Percentiles rank a stretch among this genome's conserved stretches.
Evolutionary conservation across 192 early-diverging fungal species (phyloP).

Genomic region (Spizellomyces sp.): DNA sequence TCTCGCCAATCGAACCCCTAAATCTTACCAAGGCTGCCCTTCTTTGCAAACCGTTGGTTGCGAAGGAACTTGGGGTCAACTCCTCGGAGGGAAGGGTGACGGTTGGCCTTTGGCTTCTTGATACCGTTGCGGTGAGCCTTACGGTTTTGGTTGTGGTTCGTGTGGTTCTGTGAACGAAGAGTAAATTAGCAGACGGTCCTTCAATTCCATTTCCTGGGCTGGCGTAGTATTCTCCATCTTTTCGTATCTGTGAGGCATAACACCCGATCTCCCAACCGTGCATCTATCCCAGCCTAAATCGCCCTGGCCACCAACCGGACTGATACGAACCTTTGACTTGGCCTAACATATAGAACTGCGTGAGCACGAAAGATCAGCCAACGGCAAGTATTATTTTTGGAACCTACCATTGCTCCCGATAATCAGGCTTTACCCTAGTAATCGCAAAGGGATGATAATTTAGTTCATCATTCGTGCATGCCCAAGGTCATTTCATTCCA

Average conservation of each 20-base stretch:
- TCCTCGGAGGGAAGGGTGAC: slow-evolving; percentile 90
- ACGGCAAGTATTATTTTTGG: not conserved
- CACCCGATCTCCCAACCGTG: not conserved
- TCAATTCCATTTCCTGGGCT: not conserved
- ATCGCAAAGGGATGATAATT: not conserved
- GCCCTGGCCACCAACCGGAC: not conserved
- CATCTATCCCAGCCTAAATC: not conserved
- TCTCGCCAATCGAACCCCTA: not conserved
- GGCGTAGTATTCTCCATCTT: not conserved
- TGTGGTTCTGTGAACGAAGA: slow-evolving; percentile 81
- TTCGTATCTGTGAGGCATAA: not conserved
- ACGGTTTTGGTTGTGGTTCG: slow-evolving; percentile 99
- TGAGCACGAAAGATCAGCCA: not conserved
- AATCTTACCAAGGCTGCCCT: slow-evolving; percentile 58
- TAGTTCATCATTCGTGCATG: not conserved
- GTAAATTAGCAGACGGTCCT: not conserved
- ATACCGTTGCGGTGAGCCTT: slow-evolving; percentile 99
- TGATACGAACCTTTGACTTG: slow-evolving; percentile 33
- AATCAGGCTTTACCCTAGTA: not conserved
- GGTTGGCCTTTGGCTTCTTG: slow-evolving; percentile 92
- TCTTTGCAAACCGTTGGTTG: slow-evolving; percentile 96
- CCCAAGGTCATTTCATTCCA: not conserved
- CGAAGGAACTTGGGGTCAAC: slow-evolving; percentile 94
- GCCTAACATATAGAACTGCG: slow-evolving; percentile 9
- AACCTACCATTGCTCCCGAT: slow-evolving; percentile 36